A percentile compares a stretch with the other conserved stretches of the same genome.
phyloP scores from a whole-genome alignment of 495 filamentous ascomycete species.

The Hypoxylon cercidicola region DNA sequence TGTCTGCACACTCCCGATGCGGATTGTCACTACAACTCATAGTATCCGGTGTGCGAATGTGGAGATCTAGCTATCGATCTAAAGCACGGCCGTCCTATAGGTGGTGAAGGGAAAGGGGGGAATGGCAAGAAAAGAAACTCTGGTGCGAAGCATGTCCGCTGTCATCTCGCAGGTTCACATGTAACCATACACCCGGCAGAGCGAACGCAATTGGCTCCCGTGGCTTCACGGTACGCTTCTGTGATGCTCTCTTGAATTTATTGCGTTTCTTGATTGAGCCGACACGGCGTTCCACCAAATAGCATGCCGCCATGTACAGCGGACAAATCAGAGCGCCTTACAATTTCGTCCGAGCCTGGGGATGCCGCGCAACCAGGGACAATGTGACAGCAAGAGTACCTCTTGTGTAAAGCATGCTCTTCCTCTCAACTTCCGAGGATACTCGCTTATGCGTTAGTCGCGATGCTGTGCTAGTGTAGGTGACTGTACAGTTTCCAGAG shows the following conservation, averaged over 20 bases:
- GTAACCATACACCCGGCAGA: slow-evolving; percentile 24
- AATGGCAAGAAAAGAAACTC: slow-evolving; percentile 24
- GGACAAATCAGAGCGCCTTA: slow-evolving; percentile 16
- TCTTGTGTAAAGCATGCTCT: slow-evolving; percentile 3
- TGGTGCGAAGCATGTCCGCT: slow-evolving; percentile 33
- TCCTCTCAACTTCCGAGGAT: slow-evolving; percentile 10
- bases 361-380: slow-evolving; percentile 31
- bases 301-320: slow-evolving; percentile 25
- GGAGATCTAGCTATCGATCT: background rate
- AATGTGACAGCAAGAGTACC: background rate
- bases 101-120: slow-evolving; percentile 4
- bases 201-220: slow-evolving; percentile 20
- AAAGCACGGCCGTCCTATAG: slow-evolving; percentile 3
- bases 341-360: slow-evolving; percentile 28
- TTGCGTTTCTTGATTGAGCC: slow-evolving; percentile 35
- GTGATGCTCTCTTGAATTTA: slow-evolving; percentile 36
- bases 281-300: slow-evolving; percentile 42
- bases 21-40: slow-evolving; percentile 9
- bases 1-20: slow-evolving; percentile 17
- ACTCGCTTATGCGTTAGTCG: background rate
- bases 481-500: slow-evolving; percentile 11
- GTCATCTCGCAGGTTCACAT: slow-evolving; percentile 34
- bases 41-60: background rate
- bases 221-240: slow-evolving; percentile 19
- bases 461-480: slow-evolving; percentile 3